phyloP scores from a whole-genome alignment of 2,329 filamentous ascomycete genomes.

The Colletotrichum higginsianum region DNA sequence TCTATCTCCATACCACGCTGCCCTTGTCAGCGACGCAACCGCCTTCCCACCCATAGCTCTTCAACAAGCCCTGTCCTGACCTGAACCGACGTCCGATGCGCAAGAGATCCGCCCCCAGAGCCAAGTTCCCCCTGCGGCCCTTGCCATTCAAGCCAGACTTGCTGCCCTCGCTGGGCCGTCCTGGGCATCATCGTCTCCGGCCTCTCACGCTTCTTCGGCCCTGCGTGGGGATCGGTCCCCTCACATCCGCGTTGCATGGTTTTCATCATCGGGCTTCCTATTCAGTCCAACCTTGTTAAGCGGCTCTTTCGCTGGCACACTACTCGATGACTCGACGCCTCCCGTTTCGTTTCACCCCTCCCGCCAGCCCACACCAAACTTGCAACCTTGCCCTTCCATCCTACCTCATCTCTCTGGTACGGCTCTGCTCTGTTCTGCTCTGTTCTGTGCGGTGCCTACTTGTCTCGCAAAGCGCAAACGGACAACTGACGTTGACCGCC shows the following conservation, averaged over 20 bases:
- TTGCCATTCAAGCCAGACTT: slow-evolving; percentile 26
- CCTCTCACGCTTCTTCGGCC: slow-evolving; percentile 35
- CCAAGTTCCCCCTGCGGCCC: slow-evolving; percentile 37
- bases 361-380: slow-evolving; percentile 2
- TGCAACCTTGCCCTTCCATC: slow-evolving; percentile 39
- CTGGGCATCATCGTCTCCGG: slow-evolving; percentile 37
- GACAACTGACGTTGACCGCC: slow-evolving; percentile 25
- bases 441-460: slow-evolving; percentile 15
- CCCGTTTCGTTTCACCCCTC: slow-evolving; percentile 32
- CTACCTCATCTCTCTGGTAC: slow-evolving; percentile 16
- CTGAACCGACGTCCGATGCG: slow-evolving; percentile 40
- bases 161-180: slow-evolving; percentile 33
- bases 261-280: slow-evolving; percentile 37
- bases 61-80: slow-evolving; percentile 36
- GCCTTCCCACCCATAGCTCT: slow-evolving; percentile 34
- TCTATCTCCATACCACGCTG: slow-evolving; percentile 37
- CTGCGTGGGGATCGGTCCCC: slow-evolving; percentile 28
- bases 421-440: slow-evolving; percentile 2
- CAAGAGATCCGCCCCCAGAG: slow-evolving; percentile 41
- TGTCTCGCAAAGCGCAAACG: slow-evolving; percentile 27
- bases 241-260: slow-evolving; percentile 29
- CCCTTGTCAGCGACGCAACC: slow-evolving; percentile 32
- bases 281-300: slow-evolving; percentile 38
- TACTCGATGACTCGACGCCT: slow-evolving; percentile 40
- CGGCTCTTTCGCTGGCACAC: slow-evolving; percentile 40